These are phyloP conservation scores for Sicyos baderoa DNA, from an alignment of 306 rosid species.

Conservation along the genomic window DNA sequence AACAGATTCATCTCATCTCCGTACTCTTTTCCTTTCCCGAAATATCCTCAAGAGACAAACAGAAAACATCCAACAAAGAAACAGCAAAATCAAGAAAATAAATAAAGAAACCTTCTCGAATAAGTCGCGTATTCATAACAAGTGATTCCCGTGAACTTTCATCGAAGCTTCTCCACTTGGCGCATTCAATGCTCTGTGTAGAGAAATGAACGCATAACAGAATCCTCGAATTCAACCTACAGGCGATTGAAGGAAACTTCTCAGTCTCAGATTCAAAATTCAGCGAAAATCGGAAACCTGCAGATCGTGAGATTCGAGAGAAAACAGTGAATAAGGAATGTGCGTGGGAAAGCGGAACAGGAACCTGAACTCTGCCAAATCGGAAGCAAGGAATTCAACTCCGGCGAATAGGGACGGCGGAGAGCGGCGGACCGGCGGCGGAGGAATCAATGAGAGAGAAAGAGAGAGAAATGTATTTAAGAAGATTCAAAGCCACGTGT, in stretches of 20 bases:
- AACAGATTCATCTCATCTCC: neutral
- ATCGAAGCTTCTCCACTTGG: slow-evolving; percentile 47
- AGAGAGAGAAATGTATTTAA: neutral
- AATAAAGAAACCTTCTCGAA: slow-evolving; percentile 37
- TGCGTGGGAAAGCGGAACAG: neutral
- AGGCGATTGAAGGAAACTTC: neutral
- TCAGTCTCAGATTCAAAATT: slow-evolving; percentile 7
- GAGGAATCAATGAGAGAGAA: neutral
- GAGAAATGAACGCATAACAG: neutral
- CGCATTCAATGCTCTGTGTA: slow-evolving; percentile 30
- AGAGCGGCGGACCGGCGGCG: neutral
- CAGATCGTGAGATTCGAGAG: slow-evolving; percentile 10
- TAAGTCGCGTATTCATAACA: slow-evolving; percentile 25
- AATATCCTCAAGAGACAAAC: neutral
- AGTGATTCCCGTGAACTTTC: slow-evolving; percentile 24
- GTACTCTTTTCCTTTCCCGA: slow-evolving; percentile 1
- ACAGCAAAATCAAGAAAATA: neutral
- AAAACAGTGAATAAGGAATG: neutral
- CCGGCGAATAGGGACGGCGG: neutral
- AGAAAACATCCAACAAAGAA: neutral
- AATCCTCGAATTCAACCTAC: slow-evolving; percentile 10
- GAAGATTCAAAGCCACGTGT: slow-evolving; percentile 16
- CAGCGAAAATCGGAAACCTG: neutral
- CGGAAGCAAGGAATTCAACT: neutral
- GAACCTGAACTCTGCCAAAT: neutral